Conservation (phyloP, 306 rosid genomes). For the Mucuna pruriens region DNA sequence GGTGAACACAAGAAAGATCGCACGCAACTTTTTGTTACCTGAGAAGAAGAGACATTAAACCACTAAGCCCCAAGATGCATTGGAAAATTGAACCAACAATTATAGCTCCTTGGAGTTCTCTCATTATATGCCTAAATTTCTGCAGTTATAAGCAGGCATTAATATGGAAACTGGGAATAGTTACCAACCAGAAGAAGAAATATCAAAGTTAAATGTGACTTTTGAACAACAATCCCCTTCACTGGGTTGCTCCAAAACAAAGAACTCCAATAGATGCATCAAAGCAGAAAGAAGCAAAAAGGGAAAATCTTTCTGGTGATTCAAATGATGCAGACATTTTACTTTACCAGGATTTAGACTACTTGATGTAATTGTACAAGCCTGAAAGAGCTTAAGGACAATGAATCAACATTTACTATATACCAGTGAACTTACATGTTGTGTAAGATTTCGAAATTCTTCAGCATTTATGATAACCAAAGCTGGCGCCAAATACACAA, state of each 20-base stretch:
- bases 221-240: background rate
- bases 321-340: background rate
- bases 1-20: constrained; percentile 11
- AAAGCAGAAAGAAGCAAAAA: background rate
- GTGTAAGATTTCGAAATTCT: constrained; percentile 79
- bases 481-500: constrained; percentile 91
- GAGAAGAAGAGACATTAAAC: constrained; percentile 71
- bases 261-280: background rate
- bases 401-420: constrained; percentile 11
- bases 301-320: background rate
- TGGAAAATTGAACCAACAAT: constrained; percentile 83
- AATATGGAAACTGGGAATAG: constrained; percentile 24
- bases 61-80: constrained; percentile 74
- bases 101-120: constrained; percentile 89
- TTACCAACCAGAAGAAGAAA: constrained; percentile 27
- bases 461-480: constrained; percentile 78
- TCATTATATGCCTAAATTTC: constrained; percentile 88
- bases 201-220: constrained; percentile 6
- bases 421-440: constrained; percentile 65
- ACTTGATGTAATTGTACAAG: constrained; percentile 8
- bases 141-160: constrained; percentile 46
- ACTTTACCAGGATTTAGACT: background rate
- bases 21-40: constrained; percentile 53
- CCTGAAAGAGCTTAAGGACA: constrained; percentile 1
- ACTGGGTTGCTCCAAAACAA: background rate